Evolutionary conservation across 2,329 filamentous ascomycete genomes (phyloP), one percentile per base, ranked within the genome.

Genomic region (Cladosporium sp.): DNA sequence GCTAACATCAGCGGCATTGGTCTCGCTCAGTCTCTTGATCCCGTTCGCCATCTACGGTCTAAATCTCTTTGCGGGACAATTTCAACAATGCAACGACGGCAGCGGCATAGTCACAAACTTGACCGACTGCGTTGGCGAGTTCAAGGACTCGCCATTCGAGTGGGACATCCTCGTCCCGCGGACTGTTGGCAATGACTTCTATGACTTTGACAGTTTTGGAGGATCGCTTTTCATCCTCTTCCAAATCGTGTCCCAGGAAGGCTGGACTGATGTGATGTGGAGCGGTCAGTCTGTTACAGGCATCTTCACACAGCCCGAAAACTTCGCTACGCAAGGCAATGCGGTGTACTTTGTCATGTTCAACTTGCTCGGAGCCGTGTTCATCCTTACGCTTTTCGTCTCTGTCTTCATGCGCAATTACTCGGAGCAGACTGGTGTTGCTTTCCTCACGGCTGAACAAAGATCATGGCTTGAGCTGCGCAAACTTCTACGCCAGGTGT

Each of bases 391-490:
- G 1, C 83, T 99, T 75, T 99, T 99, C 78, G 96, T 99, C 58
- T 98, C 95, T 65, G 95, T 99, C 68, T 99, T 99, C 78, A 99
- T 99, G 95, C 92, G 95, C 68, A 99, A 97, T 78, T 99, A 99
- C 79, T 99, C 95, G 0, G 95, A 99, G 79, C 93, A 98, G 79
- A 99, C 95, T 0, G 95, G 95, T 1, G 95, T 99, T 52, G 95
- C 95, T 2, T 99, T 94, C 77, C 82, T 99, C 73, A 99, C 95
- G 0, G 90, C 93, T 0, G 95, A 99, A 73, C 95, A 99, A 77
- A 89, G 95, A 72, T 97, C 94, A 0, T 99, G 95, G 95, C 86
- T 99, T 15, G 95, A 99, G 78, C 80, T 99, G 71, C 87, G 95
- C 66, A 99, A 99, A 79, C 83, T 97, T 28, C 82, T 99, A 47